Conservation (phyloP, 768 basidiomycete genomes). For the Panus rudis region DNA sequence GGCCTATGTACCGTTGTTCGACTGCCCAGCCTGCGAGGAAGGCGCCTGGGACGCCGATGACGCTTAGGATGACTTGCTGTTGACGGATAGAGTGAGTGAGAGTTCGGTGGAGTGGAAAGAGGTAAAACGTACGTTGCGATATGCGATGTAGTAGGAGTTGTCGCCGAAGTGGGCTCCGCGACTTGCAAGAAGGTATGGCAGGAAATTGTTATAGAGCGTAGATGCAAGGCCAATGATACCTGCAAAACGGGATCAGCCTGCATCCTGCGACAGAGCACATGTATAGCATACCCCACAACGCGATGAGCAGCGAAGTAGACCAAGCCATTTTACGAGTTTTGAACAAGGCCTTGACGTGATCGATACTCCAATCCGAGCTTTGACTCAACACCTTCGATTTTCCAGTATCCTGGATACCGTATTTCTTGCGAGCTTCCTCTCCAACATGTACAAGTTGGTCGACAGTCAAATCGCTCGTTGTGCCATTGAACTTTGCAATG, state of each 20-base stretch:
- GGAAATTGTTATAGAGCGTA: constrained; percentile 31
- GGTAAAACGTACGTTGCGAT: constrained; percentile 27
- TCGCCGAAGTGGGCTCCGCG: constrained; percentile 30
- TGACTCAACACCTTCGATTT: constrained; percentile 28
- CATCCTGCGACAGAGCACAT: neutral
- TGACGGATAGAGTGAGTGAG: neutral
- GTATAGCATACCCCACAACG: constrained; percentile 33
- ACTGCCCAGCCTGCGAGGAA: constrained; percentile 68
- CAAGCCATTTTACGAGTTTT: constrained; percentile 55
- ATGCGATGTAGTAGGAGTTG: constrained; percentile 27
- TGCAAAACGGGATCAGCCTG: neutral
- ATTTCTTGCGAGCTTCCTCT: constrained; percentile 9
- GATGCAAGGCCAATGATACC: constrained; percentile 30
- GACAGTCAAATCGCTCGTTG: constrained; percentile 32
- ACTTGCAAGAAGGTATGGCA: constrained; percentile 28
- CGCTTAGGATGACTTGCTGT: constrained; percentile 65
- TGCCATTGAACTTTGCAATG: constrained; percentile 46
- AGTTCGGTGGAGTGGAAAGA: neutral
- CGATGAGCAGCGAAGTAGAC: constrained; percentile 55
- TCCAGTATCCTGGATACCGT: constrained; percentile 3
- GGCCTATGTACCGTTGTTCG: constrained; percentile 54
- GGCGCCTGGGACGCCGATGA: constrained; percentile 65
- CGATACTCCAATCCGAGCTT: constrained; percentile 30
- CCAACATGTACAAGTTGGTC: constrained; percentile 36
- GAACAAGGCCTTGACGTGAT: constrained; percentile 57